Evolutionary conservation across 2,329 filamentous ascomycete species (phyloP).

Genomic region (Talaromyces albobiverticillius): DNA sequence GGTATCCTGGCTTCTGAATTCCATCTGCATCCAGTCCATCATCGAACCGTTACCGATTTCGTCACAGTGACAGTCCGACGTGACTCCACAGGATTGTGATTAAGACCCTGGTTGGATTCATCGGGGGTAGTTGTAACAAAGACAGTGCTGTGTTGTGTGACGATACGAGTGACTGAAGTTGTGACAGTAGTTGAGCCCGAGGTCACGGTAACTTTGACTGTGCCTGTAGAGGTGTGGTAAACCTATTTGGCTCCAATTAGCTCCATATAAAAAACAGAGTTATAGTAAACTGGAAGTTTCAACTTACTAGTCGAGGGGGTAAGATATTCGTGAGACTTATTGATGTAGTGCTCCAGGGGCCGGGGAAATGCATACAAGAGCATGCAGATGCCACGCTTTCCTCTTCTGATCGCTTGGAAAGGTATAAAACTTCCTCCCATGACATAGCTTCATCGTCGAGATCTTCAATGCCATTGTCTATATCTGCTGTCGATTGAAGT

Average conservation of each 20-base stretch:
- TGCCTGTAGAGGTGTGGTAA: too few species aligned
- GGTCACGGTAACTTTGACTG: not conserved
- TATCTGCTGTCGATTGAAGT: not conserved
- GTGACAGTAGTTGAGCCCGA: not conserved
- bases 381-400: not conserved
- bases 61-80: too few species aligned
- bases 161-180: not conserved
- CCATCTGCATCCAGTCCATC: too few species aligned
- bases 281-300: not conserved
- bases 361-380: not conserved
- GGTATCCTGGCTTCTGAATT: too few species aligned
- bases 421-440: not conserved
- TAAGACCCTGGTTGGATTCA: too few species aligned
- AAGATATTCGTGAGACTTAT: not conserved
- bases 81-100: too few species aligned
- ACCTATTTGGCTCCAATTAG: too few species aligned
- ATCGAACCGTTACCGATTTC: too few species aligned
- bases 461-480: not conserved
- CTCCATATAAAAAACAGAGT: too few species aligned
- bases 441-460: not conserved
- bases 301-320: not conserved
- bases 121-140: not conserved
- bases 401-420: not conserved
- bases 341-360: not conserved
- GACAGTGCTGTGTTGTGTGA: not conserved